phyloP scores from a whole-genome alignment of 1,284 basidiomycete species.

The Austroboletus olivaceoglutinosus region DNA sequence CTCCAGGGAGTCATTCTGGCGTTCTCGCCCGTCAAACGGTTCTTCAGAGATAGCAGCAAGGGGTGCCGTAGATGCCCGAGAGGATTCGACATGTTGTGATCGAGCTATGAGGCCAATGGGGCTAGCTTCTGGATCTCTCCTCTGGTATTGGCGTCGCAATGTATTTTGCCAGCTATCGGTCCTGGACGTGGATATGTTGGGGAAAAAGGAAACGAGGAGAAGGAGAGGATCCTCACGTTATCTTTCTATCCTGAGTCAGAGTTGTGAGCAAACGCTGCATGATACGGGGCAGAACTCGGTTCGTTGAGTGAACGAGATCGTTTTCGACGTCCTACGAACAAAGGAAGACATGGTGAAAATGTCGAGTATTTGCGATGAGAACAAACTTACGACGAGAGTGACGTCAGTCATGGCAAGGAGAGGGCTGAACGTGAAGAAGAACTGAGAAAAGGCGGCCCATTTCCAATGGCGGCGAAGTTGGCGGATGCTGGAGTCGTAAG shows the following conservation, averaged over 20 bases:
- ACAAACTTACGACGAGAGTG: conserved; percentile 53
- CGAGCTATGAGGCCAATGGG: conserved; percentile 55
- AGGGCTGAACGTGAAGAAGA: conserved; percentile 72
- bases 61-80: conserved; percentile 28
- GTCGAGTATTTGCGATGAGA: conserved; percentile 2
- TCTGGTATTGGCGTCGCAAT: conserved; percentile 68
- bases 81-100: conserved; percentile 25
- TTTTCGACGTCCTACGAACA: conserved; percentile 67
- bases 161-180: conserved; percentile 72
- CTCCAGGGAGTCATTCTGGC: conserved; percentile 3
- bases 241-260: conserved; percentile 77
- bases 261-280: conserved; percentile 70
- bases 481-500: conserved; percentile 44
- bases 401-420: conserved; percentile 67
- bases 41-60: conserved; percentile 11
- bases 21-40: conserved; percentile 9
- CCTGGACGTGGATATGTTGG: conserved; percentile 39
- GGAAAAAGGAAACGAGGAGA: conserved; percentile 7
- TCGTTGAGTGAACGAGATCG: conserved; percentile 62
- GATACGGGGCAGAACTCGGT: conserved; percentile 62
- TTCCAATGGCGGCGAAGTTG: conserved; percentile 67
- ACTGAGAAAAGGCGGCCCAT: conserved; percentile 81
- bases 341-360: conserved; percentile 9
- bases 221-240: conserved; percentile 53
- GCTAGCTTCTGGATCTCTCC: conserved; percentile 65